Base-by-base conservation (phyloP, 257 asterid genomes). In the Solanum clarkiae region DNA sequence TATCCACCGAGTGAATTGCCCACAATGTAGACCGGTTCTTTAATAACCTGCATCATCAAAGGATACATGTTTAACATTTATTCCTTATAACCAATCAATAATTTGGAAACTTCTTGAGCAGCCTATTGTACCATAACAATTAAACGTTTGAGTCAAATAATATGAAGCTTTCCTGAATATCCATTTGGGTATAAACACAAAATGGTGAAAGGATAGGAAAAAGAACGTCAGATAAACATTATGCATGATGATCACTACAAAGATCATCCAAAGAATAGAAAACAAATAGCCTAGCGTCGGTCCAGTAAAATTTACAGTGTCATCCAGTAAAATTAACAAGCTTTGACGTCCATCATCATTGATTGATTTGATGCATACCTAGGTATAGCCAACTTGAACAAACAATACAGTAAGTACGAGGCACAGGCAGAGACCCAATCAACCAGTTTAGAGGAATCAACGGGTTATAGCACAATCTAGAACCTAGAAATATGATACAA, bases 1-100 rank as follows among this genome's bases (percentile, higher is more conserved):
- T 89, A 96, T 4, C 99, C 99, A 81, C 98, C 99, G 12, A 96
- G 98, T 1, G 99, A 96, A 86, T 96, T 96, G 79, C 99, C 99
- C 82, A 94, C 98, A 1, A 96, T 75, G 91, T 96, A 96, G 86
- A 93, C 98, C 2, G 99, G 99, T 86, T 96, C 99, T 83, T 91
- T 88, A 80, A 95, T 90, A 86, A 96, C 97, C 99, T 96, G 91
- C 80, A 87, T 80, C 68, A 85, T 66, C 79, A 84, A 83, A 10
- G n/a, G 82, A 53, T 74, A 74, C 4, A 5, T 14, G 15, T 24
- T 75, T 49, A 15, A 2, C 5, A 10, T 49, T 49, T 49, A 44
- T 75, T 24, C 13, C 62, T 74, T 24, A 17, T 24, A 49, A 42
- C 36, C 36, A 42, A 72, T 45, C 80, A 45, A 72, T 8, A 77